Evolutionary conservation across 2,329 filamentous ascomycete genomes (phyloP), one percentile per base, ranked within the genome.

Genomic region (Talaromyces sp.): DNA sequence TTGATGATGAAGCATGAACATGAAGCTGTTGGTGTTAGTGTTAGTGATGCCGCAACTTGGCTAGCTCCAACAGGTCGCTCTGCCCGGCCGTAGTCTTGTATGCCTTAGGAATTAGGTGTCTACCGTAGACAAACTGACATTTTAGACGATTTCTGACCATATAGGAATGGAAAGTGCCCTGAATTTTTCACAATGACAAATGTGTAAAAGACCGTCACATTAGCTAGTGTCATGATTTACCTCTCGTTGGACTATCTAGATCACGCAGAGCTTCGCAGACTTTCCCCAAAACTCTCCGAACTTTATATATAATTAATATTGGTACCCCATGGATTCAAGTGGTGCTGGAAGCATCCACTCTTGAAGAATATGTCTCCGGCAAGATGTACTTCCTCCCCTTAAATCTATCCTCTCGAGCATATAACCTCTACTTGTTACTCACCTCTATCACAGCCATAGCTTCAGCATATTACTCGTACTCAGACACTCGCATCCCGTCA

Each of bases 31-130:
- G 11, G 31, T 33, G 13, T 41, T 39, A 31, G 27, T 63, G 64
- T 58, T 58, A 56, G 41, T 43, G 62, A 59, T 41, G 67, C 66
- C 66, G 69, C 58, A 66, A 61, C 59, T 60, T 65, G 45, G 60
- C 62, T 67, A 68, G 73, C 71, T 72, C 72, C 65, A 68, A 72
- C 65, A 65, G 72, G 72, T 72, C 70, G 62, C 69, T 72, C 62
- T 70, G 70, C 67, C 52, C 63, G 67, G 67, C 72, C 68, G 67
- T 69, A 73, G 65, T 62, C 14, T 16, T 47, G 47, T 39, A 50
- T 43, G 39, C 56, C 56, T 59, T 31, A 33, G 27, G 27, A 43
- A 27, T 41, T 14, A 45, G 56, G 56, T 39, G 33, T 56, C 52
- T 24, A 56, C 22, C 11, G 9, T 6, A 22, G 13, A 56, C 2